Evolutionary conservation across 306 rosid genomes (phyloP).

Genomic region (Quercus alba): DNA sequence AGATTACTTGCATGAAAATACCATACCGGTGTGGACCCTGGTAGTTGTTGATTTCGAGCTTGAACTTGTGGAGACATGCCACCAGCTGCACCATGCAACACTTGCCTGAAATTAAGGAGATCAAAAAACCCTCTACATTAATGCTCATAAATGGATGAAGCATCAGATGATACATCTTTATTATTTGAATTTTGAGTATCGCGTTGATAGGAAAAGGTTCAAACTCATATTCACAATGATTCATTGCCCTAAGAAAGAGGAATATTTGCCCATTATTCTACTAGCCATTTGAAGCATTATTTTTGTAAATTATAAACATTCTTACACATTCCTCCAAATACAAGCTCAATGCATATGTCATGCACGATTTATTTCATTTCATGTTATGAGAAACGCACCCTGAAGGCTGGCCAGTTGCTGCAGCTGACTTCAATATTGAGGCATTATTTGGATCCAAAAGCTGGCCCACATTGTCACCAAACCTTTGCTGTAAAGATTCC

Average conservation of each 20-base stretch:
- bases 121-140: constrained; percentile 16
- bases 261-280: not conserved
- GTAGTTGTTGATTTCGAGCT: constrained; percentile 79
- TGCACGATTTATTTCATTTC: not conserved
- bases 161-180: constrained; percentile 9
- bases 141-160: constrained; percentile 17
- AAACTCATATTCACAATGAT: constrained; percentile 2
- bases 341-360: not conserved
- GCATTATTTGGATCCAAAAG: constrained; percentile 85
- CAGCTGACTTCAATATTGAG: constrained; percentile 83
- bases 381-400: constrained; percentile 47
- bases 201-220: not conserved
- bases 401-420: constrained; percentile 85
- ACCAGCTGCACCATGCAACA: constrained; percentile 78
- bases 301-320: not conserved
- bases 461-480: constrained; percentile 86
- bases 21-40: constrained; percentile 82
- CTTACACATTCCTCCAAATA: not conserved
- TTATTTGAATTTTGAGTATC: constrained; percentile 6
- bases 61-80: constrained; percentile 96
- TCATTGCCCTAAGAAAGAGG: not conserved
- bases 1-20: constrained; percentile 15
- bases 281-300: not conserved
- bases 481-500: constrained; percentile 68
- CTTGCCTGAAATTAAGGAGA: constrained; percentile 68